Evolutionary conservation across 768 basidiomycete species (phyloP), one percentile per base, ranked within the genome.

Genomic region (Phaeotremella skinneri): DNA sequence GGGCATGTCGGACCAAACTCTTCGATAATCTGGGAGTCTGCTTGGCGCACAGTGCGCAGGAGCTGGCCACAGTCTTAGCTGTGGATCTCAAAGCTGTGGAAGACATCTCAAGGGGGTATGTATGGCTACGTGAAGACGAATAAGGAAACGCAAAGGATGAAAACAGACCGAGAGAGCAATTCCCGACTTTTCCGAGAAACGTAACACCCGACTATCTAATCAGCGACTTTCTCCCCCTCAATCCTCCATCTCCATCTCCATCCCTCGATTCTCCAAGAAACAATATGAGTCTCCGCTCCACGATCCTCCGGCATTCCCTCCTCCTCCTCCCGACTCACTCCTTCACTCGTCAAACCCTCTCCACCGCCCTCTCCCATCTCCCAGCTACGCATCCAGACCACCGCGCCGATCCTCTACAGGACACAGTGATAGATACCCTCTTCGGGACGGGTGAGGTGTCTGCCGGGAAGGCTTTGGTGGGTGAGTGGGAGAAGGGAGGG

Each of bases 271-370:
- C 52, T 37, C 13, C 20, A 49, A 13, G 14, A 43, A 17, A 31
- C 17, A 21, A 48, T 30, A 72, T 72, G 69, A 62, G 69, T 0
- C 59, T 73, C 26, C 62, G 69, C 5, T 42, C 62, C 6, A 66
- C 52, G 31, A 66, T 73, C 41, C 61, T 73, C 5, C 37, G 43
- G 2, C 51, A 62, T 20, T 55, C 71, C 4, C 53, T 73, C 0
- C 69, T 69, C 4, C 61, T 64, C 6, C 53, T 73, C 21, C 55
- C 66, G 0, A 58, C 56, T 3, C 64, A 70, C 41, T 73, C 71
- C 1, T 73, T 73, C 63, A 68, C 71, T 17, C 68, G 64, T 4
- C 57, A 61, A 25, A 57, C 68, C 20, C 63, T 73, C 17, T n/a
- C 61, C 2, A 34, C 48, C 39, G 53, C 71, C 2, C 57, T 73